Evolutionary conservation across 805 yeast genomes (phyloP).

Genomic region (Kodamaea sagamina): DNA sequence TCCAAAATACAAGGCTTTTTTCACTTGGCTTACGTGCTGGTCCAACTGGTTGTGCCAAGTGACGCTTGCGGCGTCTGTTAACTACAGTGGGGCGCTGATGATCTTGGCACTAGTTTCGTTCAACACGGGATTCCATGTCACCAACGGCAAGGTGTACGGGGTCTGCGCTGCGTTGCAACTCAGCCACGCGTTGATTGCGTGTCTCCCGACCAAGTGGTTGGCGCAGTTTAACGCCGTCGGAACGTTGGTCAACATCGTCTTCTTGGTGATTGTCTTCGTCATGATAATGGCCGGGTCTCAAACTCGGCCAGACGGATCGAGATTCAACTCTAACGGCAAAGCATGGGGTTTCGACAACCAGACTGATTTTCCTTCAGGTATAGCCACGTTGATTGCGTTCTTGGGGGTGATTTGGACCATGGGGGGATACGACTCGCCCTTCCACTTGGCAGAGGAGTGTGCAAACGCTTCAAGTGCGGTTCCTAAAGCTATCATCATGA

Average conservation of each 20-base stretch:
- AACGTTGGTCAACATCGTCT: slow-evolving; percentile 49
- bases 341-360: slow-evolving; percentile 61
- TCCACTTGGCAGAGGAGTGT: slow-evolving; percentile 74
- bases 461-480: slow-evolving; percentile 63
- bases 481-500: slow-evolving; percentile 64
- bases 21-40: slow-evolving; percentile 67
- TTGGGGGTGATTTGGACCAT: slow-evolving; percentile 67
- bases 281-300: slow-evolving; percentile 40
- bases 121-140: slow-evolving; percentile 40
- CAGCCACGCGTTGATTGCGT: slow-evolving; percentile 49
- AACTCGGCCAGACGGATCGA: slow-evolving; percentile 29
- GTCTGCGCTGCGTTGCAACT: slow-evolving; percentile 54
- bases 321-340: slow-evolving; percentile 48
- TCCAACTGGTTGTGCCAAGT: slow-evolving; percentile 65
- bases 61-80: slow-evolving; percentile 63
- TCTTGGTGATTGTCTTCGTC: slow-evolving; percentile 53
- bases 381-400: slow-evolving; percentile 57
- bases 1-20: slow-evolving; percentile 49
- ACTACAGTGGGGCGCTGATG: slow-evolving; percentile 56
- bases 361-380: slow-evolving; percentile 66
- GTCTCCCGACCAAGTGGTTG: slow-evolving; percentile 55
- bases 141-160: slow-evolving; percentile 53
- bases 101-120: slow-evolving; percentile 52
- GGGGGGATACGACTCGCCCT: slow-evolving; percentile 76
- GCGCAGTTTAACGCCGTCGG: slow-evolving; percentile 54